These are phyloP conservation scores for Entelexis paramagnoliae DNA, from an alignment of 1,139 yeast species.

Conservation along the genomic window DNA sequence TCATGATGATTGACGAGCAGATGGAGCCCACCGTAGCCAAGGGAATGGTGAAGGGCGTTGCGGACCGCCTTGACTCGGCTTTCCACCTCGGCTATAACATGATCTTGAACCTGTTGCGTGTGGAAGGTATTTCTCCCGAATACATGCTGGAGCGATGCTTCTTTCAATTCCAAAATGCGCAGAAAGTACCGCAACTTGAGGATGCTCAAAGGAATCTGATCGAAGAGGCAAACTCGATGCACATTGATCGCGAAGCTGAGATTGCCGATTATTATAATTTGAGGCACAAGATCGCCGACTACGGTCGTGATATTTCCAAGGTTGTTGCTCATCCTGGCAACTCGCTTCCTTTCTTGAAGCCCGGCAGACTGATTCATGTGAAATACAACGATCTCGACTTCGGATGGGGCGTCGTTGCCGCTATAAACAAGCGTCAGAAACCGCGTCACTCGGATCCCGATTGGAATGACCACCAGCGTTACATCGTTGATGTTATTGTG, in stretches of 20 bases:
- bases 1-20: constrained; percentile 97
- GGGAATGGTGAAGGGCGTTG: constrained; percentile 98
- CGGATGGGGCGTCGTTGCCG: constrained; percentile 91
- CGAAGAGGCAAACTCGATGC: constrained; percentile 39
- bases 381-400: constrained; percentile 47
- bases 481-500: constrained; percentile 66
- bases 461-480: constrained; percentile 55
- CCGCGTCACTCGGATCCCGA: constrained; percentile 22
- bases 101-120: constrained; percentile 91
- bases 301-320: constrained; percentile 67
- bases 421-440: constrained; percentile 53
- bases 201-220: constrained; percentile 47
- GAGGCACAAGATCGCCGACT: constrained; percentile 56
- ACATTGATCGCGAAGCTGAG: constrained; percentile 61
- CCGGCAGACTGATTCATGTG: constrained; percentile 75
- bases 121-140: constrained; percentile 96
- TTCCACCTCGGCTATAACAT: constrained; percentile 94
- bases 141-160: constrained; percentile 92
- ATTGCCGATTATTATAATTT: constrained; percentile 77
- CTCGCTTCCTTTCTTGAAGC: constrained; percentile 68
- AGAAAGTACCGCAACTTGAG: constrained; percentile 79
- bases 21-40: constrained; percentile 99
- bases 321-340: constrained; percentile 91
- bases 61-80: constrained; percentile 91
- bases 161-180: constrained; percentile 87